phyloP scores from a whole-genome alignment of 805 yeast genomes.

The Saccharomycopsis amapae region DNA sequence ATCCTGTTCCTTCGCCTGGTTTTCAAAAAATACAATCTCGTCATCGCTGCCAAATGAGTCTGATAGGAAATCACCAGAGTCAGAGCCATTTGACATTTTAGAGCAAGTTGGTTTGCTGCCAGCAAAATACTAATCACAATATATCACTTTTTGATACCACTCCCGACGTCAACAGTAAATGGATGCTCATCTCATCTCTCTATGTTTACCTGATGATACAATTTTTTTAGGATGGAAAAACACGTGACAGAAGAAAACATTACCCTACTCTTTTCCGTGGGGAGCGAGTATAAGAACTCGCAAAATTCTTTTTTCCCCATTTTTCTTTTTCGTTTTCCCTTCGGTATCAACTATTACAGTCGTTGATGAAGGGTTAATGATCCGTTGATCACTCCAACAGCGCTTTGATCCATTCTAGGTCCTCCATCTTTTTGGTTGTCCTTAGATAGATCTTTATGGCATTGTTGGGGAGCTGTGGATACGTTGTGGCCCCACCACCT shows the following conservation, averaged over 20 bases:
- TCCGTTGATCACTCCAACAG: constrained; percentile 1
- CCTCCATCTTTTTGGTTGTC: background rate
- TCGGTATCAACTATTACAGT: constrained; percentile 22
- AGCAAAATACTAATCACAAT: too few relatives aligned
- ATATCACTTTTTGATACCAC: too few relatives aligned
- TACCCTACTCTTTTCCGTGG: background rate
- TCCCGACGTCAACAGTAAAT: too few relatives aligned
- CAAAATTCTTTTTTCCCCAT: background rate
- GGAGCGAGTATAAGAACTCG: background rate
- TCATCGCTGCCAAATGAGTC: constrained; percentile 19
- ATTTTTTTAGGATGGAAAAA: too few relatives aligned
- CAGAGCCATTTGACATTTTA: too few relatives aligned
- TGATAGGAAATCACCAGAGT: constrained; percentile 11
- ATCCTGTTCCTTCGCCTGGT: background rate
- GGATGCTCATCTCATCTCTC: too few relatives aligned
- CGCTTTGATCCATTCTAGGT: background rate
- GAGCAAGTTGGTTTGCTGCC: too few relatives aligned
- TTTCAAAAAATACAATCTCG: background rate
- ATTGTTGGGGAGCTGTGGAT: constrained; percentile 19
- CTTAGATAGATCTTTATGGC: background rate
- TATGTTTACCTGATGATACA: too few relatives aligned
- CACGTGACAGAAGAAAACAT: background rate
- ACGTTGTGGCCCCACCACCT: constrained; percentile 21
- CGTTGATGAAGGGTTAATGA: constrained; percentile 20
- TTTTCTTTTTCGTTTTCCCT: background rate